Percentiles rank a stretch among this genome's conserved stretches.
phyloP scores from a whole-genome alignment of 2,329 filamentous ascomycete species.

The Alternaria sp. region DNA sequence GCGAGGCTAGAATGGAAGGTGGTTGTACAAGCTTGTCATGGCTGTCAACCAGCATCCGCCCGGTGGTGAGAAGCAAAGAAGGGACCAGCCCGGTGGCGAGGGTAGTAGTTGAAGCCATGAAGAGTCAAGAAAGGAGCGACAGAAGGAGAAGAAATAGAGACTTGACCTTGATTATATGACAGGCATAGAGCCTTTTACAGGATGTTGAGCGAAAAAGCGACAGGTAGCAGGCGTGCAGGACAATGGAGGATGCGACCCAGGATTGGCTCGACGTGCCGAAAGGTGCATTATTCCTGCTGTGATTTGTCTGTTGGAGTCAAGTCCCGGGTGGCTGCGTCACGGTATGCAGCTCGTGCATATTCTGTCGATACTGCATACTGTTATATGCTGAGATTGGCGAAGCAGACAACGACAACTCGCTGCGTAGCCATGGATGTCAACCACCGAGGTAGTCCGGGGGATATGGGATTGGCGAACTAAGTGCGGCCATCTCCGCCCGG shows the following conservation, averaged over 20 bases:
- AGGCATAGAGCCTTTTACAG: conserved; percentile 12
- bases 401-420: conserved; percentile 19
- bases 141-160: neutral
- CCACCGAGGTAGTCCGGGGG: conserved; percentile 3
- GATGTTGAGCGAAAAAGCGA: conserved; percentile 24
- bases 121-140: neutral
- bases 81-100: conserved; percentile 8
- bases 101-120: conserved; percentile 11
- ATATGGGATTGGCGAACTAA: conserved; percentile 1
- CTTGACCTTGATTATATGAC: neutral
- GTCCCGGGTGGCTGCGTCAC: conserved; percentile 15
- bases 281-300: neutral
- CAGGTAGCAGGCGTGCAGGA: conserved; percentile 18
- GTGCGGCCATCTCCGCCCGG: conserved; percentile 15
- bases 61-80: neutral
- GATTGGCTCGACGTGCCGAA: conserved; percentile 26
- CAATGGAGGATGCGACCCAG: conserved; percentile 15
- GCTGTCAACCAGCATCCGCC: neutral
- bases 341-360: conserved; percentile 10
- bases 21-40: conserved; percentile 11
- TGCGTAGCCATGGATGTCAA: neutral
- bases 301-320: conserved; percentile 9
- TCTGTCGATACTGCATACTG: conserved; percentile 16
- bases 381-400: conserved; percentile 22
- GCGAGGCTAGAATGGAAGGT: conserved; percentile 6